These are phyloP conservation scores for Pseudoperonospora humuli DNA, from an alignment of 352 stramenopile genomes.

Conservation along the genomic window DNA sequence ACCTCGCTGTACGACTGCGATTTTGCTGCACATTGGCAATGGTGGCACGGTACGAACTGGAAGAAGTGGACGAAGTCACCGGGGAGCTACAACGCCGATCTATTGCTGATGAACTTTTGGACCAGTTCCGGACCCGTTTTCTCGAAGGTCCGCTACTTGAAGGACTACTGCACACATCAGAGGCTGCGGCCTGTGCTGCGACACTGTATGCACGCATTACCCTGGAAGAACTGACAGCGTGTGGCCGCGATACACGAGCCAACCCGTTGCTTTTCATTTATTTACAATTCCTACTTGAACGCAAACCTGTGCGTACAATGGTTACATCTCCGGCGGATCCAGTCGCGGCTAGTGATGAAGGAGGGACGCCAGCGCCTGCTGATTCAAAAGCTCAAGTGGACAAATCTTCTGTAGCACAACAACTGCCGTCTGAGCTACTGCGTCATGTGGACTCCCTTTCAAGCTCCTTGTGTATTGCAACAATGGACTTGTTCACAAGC, in stretches of 20 bases:
- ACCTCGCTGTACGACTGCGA: slow-evolving; percentile 54
- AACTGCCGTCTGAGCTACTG: slow-evolving; percentile 62
- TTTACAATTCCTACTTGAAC: slow-evolving; percentile 69
- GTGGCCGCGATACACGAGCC: slow-evolving; percentile 49
- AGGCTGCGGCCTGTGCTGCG: slow-evolving; percentile 50
- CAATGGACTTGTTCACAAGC: slow-evolving; percentile 75
- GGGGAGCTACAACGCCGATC: slow-evolving; percentile 36
- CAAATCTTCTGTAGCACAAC: slow-evolving; percentile 18
- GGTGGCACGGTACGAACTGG: slow-evolving; percentile 66
- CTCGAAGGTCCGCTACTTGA: slow-evolving; percentile 59
- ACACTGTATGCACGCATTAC: slow-evolving; percentile 75
- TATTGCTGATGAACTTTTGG: slow-evolving; percentile 67
- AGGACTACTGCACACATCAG: slow-evolving; percentile 58
- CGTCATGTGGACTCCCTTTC: slow-evolving; percentile 78
- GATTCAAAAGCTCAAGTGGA: slow-evolving; percentile 8
- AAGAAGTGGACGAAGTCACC: slow-evolving; percentile 37
- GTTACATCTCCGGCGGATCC: not conserved
- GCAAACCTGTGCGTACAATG: slow-evolving; percentile 4
- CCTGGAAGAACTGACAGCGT: slow-evolving; percentile 71
- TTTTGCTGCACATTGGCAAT: slow-evolving; percentile 83
- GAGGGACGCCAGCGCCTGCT: not conserved
- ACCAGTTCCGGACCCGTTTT: slow-evolving; percentile 67
- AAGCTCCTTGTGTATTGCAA: slow-evolving; percentile 68
- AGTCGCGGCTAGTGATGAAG: slow-evolving; percentile 6
- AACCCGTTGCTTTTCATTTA: slow-evolving; percentile 75